Percentiles rank a stretch among this genome's conserved stretches.
These are phyloP conservation scores for Backusella liffmaniae DNA, from an alignment of 192 early-diverging fungal genomes.

Conservation along the genomic window DNA sequence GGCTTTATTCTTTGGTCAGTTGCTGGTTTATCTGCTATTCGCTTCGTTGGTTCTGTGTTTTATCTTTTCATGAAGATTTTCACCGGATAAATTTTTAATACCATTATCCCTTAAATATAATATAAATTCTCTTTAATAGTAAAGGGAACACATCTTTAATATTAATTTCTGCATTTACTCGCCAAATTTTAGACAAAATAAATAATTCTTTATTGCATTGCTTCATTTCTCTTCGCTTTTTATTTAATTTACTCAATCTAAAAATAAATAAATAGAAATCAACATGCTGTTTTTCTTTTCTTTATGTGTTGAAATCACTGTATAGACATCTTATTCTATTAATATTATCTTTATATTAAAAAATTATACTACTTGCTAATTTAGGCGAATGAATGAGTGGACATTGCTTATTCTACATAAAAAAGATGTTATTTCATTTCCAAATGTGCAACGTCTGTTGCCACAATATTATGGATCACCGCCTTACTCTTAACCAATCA, in stretches of 20 bases:
- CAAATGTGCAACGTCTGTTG: neutral
- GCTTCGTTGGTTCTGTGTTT: conserved; percentile 63
- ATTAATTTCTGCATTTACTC: conserved; percentile 2
- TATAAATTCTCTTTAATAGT: conserved; percentile 3
- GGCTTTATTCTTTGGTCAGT: conserved; percentile 80
- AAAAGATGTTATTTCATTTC: neutral
- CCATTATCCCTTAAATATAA: conserved; percentile 2
- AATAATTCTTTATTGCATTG: conserved; percentile 1
- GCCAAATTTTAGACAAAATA: conserved; percentile 9
- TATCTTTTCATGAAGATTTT: conserved; percentile 68
- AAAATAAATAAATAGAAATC: neutral
- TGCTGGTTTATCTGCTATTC: conserved; percentile 58
- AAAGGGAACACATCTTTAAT: neutral
- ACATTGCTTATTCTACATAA: neutral
- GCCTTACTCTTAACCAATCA: neutral
- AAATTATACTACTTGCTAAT: neutral
- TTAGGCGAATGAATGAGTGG: neutral
- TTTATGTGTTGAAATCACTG: neutral
- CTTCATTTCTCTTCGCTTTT: neutral
- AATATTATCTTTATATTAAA: neutral
- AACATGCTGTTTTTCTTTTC: neutral
- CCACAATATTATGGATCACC: neutral
- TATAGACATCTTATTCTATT: neutral
- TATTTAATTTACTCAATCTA: neutral
- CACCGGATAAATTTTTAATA: conserved; percentile 36